These are phyloP conservation scores for Pelargonium myrrhifolium DNA, from an alignment of 441 rosid genomes.

Conservation along the genomic window DNA sequence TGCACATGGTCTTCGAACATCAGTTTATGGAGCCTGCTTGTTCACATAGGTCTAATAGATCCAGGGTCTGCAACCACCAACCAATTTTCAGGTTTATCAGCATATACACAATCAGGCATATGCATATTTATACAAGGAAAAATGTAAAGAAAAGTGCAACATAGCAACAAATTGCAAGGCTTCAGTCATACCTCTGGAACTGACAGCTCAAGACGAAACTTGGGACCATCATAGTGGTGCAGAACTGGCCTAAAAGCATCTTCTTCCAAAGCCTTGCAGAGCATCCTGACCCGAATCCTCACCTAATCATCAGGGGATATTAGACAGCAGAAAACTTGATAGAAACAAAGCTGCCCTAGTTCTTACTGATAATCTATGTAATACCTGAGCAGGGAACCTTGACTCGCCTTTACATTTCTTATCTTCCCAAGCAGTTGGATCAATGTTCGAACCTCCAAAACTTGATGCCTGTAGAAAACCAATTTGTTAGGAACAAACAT, in stretches of 20 bases:
- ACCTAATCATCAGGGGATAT: constrained; percentile 38
- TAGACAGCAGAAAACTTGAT: not conserved
- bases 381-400: constrained; percentile 97
- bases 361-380: not conserved
- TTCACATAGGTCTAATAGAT: constrained; percentile 83
- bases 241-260: constrained; percentile 93
- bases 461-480: constrained; percentile 57
- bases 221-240: constrained; percentile 97
- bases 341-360: not conserved
- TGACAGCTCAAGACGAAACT: constrained; percentile 90
- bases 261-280: constrained; percentile 94
- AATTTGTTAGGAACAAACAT: constrained; percentile 9
- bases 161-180: not conserved
- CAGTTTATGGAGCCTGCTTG: constrained; percentile 63
- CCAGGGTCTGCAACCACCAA: constrained; percentile 63
- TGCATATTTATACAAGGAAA: not conserved
- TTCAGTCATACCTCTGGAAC: constrained; percentile 73
- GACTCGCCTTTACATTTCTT: constrained; percentile 98
- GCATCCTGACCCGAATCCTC: constrained; percentile 65
- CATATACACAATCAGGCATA: not conserved
- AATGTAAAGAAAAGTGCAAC: not conserved
- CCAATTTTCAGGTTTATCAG: not conserved
- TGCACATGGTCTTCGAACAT: constrained; percentile 15
- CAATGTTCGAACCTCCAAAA: constrained; percentile 96
- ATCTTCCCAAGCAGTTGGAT: constrained; percentile 99